Evolutionary conservation across 305 asterid genomes (phyloP).

Genomic region (Rubia tinctorum): DNA sequence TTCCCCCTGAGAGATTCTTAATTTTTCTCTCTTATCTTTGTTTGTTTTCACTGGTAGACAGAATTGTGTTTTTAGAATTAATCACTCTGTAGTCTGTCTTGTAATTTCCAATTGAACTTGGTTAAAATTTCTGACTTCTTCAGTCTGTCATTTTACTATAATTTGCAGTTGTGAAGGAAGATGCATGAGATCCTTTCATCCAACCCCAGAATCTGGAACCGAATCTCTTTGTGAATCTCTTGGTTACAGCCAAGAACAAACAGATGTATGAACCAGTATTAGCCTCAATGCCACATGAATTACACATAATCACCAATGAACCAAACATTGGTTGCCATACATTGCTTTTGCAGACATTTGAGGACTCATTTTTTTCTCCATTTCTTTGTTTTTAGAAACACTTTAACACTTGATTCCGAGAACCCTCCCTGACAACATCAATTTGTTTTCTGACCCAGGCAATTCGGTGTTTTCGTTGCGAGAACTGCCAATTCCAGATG

Average conservation of each 20-base stretch:
- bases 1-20: neutral
- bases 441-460: constrained; percentile 40
- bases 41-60: neutral
- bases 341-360: neutral
- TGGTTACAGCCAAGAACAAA: constrained; percentile 44
- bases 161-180: constrained; percentile 74
- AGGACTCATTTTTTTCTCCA: neutral
- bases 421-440: neutral
- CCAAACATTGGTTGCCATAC: neutral
- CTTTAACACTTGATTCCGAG: neutral
- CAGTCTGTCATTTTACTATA: constrained; percentile 9
- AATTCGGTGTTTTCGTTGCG: constrained; percentile 52
- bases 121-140: constrained; percentile 2
- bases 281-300: neutral
- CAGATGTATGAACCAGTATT: constrained; percentile 36
- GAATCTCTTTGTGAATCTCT: constrained; percentile 62
- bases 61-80: neutral
- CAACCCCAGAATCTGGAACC: constrained; percentile 56
- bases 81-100: neutral
- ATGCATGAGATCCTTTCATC: constrained; percentile 81
- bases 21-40: neutral
- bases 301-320: neutral
- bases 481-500: constrained; percentile 54
- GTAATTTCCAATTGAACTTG: constrained; percentile 12
- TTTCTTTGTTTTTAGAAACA: neutral